Conservation (phyloP, 2,329 filamentous ascomycete genomes). For the Claviceps paspali region DNA sequence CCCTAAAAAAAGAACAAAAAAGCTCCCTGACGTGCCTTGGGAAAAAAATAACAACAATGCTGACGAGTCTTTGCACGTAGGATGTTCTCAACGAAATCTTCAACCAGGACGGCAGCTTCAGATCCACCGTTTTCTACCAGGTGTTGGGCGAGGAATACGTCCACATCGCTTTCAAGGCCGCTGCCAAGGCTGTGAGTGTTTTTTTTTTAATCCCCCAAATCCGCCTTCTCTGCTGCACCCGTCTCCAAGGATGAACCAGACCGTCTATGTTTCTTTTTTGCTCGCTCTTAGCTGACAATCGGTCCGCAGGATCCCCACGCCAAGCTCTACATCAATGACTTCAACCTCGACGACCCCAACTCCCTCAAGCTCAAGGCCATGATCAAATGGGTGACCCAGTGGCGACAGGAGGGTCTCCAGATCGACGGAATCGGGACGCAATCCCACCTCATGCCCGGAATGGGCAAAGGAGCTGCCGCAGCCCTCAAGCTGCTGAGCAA, state of each 20-base stretch:
- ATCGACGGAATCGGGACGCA: background rate
- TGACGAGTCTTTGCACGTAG: too few species aligned
- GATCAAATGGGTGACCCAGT: conserved; percentile 44
- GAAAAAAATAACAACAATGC: too few species aligned
- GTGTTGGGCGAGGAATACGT: conserved; percentile 58
- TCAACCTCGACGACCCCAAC: conserved; percentile 46
- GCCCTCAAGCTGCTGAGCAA: conserved; percentile 38
- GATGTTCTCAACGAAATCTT: conserved; percentile 17
- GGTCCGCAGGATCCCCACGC: conserved; percentile 39
- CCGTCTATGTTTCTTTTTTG: too few species aligned
- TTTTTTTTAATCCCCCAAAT: background rate
- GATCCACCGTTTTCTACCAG: conserved; percentile 47
- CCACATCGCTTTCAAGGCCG: conserved; percentile 53
- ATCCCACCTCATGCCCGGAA: background rate
- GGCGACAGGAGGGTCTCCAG: conserved; percentile 32
- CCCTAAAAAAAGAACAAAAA: too few species aligned
- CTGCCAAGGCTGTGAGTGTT: conserved; percentile 32
- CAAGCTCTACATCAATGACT: conserved; percentile 65
- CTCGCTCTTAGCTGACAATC: background rate
- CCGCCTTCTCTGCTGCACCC: background rate
- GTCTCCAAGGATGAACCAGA: too few species aligned
- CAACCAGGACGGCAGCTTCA: conserved; percentile 43
- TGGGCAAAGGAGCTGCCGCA: conserved; percentile 26
- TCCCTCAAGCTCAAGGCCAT: conserved; percentile 43
- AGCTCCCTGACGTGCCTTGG: too few species aligned